Evolutionary conservation across 371 early-diverging fungal genomes (phyloP), one percentile per base, ranked within the genome.

Genomic region (Nosema bombycis): DNA sequence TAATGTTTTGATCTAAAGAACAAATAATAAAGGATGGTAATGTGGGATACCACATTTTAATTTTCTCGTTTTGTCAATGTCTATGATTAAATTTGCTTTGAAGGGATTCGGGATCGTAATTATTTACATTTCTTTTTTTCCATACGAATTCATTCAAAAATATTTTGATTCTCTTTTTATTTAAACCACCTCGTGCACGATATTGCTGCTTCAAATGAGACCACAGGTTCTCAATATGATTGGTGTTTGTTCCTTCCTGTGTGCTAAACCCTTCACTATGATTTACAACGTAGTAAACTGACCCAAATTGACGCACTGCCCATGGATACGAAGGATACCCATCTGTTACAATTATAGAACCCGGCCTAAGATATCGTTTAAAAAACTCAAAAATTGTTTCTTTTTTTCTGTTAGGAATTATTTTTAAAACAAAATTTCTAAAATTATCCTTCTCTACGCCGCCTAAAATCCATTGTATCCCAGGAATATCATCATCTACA

Each of bases 171-270:
- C 64, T 64, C 28, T 30, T n/a, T 64, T 64, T 64, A 64, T 64
- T 64, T 28, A 64, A 3, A 33, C 64, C 30, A 10, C 64, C 64
- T 28, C 64, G 6, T 64, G 4, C 6, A 28, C 64, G 28, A 64
- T 64, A 64, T 10, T 15, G 6, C 4, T 33, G 64, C 33, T 64
- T 64, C 4, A 64, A n/a, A 64, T 64, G 64, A 30, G 64, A 64
- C 64, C 64, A 64, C 33, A 64, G 64, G 33, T 30, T 64, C 30
- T 64, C 64, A 64, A 64, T 64, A 14, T 30, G 64, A 30, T 64
- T 64, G 2, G 64, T 64, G 30, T 64, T 2, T 33, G 33, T 30
- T 64, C 64, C 64, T 30, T 33, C 28, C 4, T 3, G 2, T 6
- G 2, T 64, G 30, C 2, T n/a, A 64, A 64, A 64, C 33, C 64